Conservation (phyloP, 164 flowering plant genomes). For the grape (Vitis vinifera) region DNA sequence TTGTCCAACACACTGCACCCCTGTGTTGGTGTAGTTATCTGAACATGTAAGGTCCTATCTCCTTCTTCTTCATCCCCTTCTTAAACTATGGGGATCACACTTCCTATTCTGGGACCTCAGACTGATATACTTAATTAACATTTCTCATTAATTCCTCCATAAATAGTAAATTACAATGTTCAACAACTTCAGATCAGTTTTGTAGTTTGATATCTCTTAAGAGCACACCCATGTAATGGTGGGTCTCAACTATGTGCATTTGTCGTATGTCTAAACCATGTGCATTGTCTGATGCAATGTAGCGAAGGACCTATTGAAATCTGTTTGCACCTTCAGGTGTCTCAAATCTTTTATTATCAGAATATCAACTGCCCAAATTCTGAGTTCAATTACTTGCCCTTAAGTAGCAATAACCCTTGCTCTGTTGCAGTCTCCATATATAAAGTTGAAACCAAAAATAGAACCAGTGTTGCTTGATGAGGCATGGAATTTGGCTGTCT, state of each 20-base stretch:
- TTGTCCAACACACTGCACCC: no score
- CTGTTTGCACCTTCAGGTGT: not conserved
- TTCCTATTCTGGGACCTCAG: not conserved
- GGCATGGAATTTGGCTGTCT: not conserved
- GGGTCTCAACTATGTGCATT: slow-evolving; percentile 25
- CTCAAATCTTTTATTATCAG: no score
- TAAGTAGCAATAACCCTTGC: not conserved
- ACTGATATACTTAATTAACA: not conserved
- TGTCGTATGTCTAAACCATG: slow-evolving; percentile 15
- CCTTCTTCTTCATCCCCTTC: not conserved
- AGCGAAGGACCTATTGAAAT: slow-evolving; percentile 6
- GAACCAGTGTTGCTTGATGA: not conserved
- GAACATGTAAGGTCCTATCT: not conserved
- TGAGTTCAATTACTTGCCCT: no score
- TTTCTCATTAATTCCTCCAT: not conserved
- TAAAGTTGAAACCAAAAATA: not conserved
- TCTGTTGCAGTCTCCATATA: not conserved
- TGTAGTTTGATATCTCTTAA: not conserved
- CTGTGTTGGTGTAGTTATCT: no score
- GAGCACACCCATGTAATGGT: slow-evolving; percentile 1
- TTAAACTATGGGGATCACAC: not conserved
- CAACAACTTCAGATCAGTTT: not conserved
- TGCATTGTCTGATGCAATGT: slow-evolving; percentile 17
- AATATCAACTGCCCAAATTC: no score
- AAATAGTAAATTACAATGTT: no score